Evolutionary conservation across 1,284 basidiomycete genomes (phyloP).

Genomic region (Rhodotorula sp.): DNA sequence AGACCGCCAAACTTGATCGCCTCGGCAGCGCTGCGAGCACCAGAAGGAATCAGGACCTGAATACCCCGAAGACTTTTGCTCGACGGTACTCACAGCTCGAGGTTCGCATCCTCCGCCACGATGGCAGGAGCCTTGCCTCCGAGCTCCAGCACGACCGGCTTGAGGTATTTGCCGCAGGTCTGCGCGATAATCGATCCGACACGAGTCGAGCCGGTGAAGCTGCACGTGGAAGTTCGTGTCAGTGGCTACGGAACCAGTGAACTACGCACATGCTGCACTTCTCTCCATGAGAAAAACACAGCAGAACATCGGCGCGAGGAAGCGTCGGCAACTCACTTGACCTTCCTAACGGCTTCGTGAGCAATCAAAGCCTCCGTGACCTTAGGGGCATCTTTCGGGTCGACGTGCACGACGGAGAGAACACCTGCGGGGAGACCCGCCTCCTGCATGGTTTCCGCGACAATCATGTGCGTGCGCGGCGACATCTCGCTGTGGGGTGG

Average conservation of each 20-base stretch:
- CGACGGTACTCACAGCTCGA: slow-evolving; percentile 56
- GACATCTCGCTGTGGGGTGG: slow-evolving; percentile 40
- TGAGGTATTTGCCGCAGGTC: slow-evolving; percentile 51
- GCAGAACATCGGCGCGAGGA: no score
- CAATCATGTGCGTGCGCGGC: slow-evolving; percentile 42
- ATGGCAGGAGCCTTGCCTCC: slow-evolving; percentile 55
- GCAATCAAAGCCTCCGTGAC: slow-evolving; percentile 58
- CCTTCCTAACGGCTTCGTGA: slow-evolving; percentile 56
- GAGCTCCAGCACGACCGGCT: slow-evolving; percentile 51
- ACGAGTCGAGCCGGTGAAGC: slow-evolving; percentile 54
- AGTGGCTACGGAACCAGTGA: no score
- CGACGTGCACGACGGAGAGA: slow-evolving; percentile 60
- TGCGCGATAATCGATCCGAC: slow-evolving; percentile 48
- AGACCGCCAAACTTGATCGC: slow-evolving; percentile 60
- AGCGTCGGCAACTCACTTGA: slow-evolving; percentile 45
- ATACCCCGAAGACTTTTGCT: no score
- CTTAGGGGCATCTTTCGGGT: slow-evolving; percentile 54
- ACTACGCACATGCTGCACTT: no score
- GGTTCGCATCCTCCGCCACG: slow-evolving; percentile 62
- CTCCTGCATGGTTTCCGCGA: slow-evolving; percentile 49
- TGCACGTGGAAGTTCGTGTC: neutral
- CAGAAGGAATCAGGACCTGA: no score
- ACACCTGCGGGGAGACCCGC: slow-evolving; percentile 64
- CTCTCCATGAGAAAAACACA: no score
- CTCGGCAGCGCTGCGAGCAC: slow-evolving; percentile 18